Evolutionary conservation across 148 eudicot species (phyloP).

Genomic region (Vaccinium darrowii): DNA sequence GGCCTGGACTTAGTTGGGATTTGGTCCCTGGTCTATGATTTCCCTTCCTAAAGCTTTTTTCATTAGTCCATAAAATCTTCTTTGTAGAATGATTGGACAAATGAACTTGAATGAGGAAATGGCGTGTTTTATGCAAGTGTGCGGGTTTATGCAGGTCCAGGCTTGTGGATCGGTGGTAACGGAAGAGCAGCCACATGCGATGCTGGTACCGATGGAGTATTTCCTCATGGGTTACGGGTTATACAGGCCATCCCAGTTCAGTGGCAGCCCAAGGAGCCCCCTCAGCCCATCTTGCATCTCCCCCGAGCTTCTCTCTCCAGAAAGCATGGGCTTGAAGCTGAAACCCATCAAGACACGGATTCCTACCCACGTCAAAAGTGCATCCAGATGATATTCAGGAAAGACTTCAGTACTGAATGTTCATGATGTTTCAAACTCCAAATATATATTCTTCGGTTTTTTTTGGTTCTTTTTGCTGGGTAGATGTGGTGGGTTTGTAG

Average conservation of each 20-base stretch:
- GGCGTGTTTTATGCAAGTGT: background rate
- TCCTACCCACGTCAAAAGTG: constrained; percentile 17
- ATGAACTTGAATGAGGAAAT: background rate
- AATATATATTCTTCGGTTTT: background rate
- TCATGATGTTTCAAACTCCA: background rate
- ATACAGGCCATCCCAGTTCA: constrained; percentile 57
- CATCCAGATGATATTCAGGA: constrained; percentile 12
- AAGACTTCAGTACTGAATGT: background rate
- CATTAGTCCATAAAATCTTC: background rate
- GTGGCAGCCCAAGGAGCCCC: constrained; percentile 89
- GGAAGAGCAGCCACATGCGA: constrained; percentile 96
- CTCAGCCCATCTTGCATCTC: constrained; percentile 78
- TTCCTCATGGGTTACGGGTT: constrained; percentile 92
- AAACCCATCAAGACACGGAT: constrained; percentile 93
- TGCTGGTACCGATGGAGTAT: constrained; percentile 85
- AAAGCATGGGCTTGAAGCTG: constrained; percentile 96
- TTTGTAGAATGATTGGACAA: background rate
- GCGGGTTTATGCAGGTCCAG: constrained; percentile 55
- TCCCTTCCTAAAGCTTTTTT: background rate
- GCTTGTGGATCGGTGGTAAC: constrained; percentile 96
- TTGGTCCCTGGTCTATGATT: background rate
- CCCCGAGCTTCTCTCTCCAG: constrained; percentile 92
- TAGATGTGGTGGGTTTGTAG: constrained; percentile 24
- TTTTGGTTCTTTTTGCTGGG: constrained; percentile 4
- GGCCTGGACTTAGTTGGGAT: background rate